Percentiles rank a stretch among this genome's conserved stretches.
These are phyloP conservation scores for Chytridium lagenaria DNA, from an alignment of 371 early-diverging fungal genomes.

Conservation along the genomic window DNA sequence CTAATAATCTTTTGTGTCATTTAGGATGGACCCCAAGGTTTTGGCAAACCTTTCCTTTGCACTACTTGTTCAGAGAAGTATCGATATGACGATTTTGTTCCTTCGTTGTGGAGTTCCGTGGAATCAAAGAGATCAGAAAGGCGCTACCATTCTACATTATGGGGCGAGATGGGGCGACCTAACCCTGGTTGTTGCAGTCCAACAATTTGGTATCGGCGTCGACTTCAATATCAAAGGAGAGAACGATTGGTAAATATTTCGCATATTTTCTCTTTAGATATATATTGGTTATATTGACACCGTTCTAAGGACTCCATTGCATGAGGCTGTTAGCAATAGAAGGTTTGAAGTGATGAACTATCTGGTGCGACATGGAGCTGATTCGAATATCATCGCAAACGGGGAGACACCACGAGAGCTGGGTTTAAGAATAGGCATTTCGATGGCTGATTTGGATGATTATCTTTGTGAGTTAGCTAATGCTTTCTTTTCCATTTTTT, in stretches of 20 bases:
- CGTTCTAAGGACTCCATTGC: constrained; percentile 47
- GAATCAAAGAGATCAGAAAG: constrained; percentile 39
- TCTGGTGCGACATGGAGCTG: constrained; percentile 35
- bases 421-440: constrained; percentile 25
- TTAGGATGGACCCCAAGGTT: constrained; percentile 39
- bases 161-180: constrained; percentile 47
- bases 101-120: constrained; percentile 38
- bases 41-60: constrained; percentile 35
- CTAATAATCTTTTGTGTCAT: neutral
- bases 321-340: constrained; percentile 43
- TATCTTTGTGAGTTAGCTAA: constrained; percentile 32
- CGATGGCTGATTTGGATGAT: constrained; percentile 35
- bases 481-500: constrained; percentile 2
- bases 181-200: constrained; percentile 41
- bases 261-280: neutral
- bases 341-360: constrained; percentile 31
- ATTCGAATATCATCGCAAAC: constrained; percentile 14
- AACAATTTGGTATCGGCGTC: constrained; percentile 33
- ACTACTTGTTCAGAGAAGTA: constrained; percentile 42
- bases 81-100: constrained; percentile 36
- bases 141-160: constrained; percentile 46
- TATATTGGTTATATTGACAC: neutral
- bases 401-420: constrained; percentile 37
- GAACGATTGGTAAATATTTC: constrained; percentile 46
- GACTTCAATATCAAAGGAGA: constrained; percentile 43